These are phyloP conservation scores for Eutrema yunnanense DNA, from an alignment of 345 rosid genomes.

Conservation along the genomic window DNA sequence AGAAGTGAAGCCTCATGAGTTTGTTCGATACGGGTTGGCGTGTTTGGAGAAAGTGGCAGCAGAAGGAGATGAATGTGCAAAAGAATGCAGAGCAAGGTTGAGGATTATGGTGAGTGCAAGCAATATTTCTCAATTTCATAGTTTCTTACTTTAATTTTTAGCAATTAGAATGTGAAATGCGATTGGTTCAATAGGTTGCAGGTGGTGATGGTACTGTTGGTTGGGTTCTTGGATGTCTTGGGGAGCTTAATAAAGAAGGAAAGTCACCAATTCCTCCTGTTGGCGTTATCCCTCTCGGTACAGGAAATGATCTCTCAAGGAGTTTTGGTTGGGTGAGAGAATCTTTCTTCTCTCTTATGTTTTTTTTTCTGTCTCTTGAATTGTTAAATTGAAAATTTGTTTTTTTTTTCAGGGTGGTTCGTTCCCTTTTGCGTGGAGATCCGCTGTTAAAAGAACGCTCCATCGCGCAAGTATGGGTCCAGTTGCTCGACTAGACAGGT, in stretches of 20 bases:
- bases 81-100: conserved; percentile 61
- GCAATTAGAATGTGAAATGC: not conserved
- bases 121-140: too few relatives aligned
- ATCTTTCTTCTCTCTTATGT: conserved; percentile 1
- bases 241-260: conserved; percentile 51
- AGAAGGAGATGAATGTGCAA: conserved; percentile 76
- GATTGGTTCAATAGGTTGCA: conserved; percentile 59
- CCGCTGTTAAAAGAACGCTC: conserved; percentile 74
- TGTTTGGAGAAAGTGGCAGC: conserved; percentile 68
- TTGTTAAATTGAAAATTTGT: not conserved
- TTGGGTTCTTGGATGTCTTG: conserved; percentile 90
- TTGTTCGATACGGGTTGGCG: conserved; percentile 65
- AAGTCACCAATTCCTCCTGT: conserved; percentile 79
- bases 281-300: conserved; percentile 88
- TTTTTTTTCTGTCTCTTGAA: conserved; percentile 10
- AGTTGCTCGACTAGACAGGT: conserved; percentile 77
- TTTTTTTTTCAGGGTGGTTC: conserved; percentile 73
- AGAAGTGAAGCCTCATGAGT: conserved; percentile 78
- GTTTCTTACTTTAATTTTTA: not conserved
- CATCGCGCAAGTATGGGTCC: conserved; percentile 54
- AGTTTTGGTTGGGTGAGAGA: conserved; percentile 96
- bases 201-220: conserved; percentile 99
- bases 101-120: conserved; percentile 59
- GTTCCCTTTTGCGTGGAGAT: conserved; percentile 95
- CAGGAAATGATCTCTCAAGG: conserved; percentile 93